phyloP scores from a whole-genome alignment of 768 basidiomycete species.

The Suillus occidentalis region DNA sequence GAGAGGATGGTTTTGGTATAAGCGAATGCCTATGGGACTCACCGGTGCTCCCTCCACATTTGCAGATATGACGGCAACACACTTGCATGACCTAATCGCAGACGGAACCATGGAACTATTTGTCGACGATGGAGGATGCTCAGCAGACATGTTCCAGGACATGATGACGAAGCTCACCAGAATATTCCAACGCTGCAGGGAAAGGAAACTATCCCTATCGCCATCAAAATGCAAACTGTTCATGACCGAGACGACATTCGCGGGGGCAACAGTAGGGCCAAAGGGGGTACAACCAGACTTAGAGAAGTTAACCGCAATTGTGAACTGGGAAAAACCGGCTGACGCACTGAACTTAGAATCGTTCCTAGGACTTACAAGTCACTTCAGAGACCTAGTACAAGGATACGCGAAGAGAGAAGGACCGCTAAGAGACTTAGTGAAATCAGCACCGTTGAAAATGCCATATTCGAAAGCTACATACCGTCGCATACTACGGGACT shows the following conservation, averaged over 20 bases:
- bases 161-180: slow-evolving; percentile 9
- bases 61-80: too few species aligned
- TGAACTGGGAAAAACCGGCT: slow-evolving; percentile 32
- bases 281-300: slow-evolving; percentile 36
- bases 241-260: slow-evolving; percentile 31
- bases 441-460: neutral
- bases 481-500: neutral
- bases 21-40: too few species aligned
- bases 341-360: slow-evolving; percentile 18
- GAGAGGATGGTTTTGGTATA: too few species aligned
- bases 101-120: slow-evolving; percentile 31
- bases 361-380: too few species aligned
- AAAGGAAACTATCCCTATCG: neutral
- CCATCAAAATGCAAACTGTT: neutral
- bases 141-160: slow-evolving; percentile 33
- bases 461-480: neutral
- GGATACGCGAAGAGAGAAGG: too few species aligned
- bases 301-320: slow-evolving; percentile 38
- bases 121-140: slow-evolving; percentile 39
- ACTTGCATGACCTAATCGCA: too few species aligned
- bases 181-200: neutral
- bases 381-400: too few species aligned
- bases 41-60: too few species aligned
- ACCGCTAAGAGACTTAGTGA: slow-evolving; percentile 22
- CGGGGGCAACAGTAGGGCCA: slow-evolving; percentile 33